Percentiles rank a stretch among this genome's conserved stretches.
phyloP scores from a whole-genome alignment of 768 basidiomycete species.

The Mycena metata region DNA sequence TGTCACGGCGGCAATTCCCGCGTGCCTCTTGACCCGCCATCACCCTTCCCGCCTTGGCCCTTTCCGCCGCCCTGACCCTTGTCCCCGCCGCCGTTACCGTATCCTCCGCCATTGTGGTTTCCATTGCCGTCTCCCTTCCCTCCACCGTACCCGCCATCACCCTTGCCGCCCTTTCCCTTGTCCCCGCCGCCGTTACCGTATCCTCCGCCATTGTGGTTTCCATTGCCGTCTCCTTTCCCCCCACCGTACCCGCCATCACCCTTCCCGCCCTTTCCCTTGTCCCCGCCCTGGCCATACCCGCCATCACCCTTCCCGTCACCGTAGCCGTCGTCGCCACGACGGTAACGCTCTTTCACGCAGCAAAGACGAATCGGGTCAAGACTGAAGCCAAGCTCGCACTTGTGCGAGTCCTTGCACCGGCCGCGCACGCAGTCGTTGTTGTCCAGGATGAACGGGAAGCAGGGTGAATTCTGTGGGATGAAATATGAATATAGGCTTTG shows the following conservation, averaged over 20 bases:
- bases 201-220: background rate
- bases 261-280: too few species aligned
- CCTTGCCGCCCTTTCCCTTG: too few species aligned
- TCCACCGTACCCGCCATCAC: background rate
- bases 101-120: background rate
- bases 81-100: background rate
- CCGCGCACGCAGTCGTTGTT: constrained; percentile 4
- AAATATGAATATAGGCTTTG: background rate
- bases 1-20: too few species aligned
- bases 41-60: too few species aligned
- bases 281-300: too few species aligned
- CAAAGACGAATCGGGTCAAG: constrained; percentile 7
- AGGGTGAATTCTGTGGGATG: constrained; percentile 1
- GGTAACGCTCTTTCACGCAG: background rate
- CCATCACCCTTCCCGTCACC: too few species aligned
- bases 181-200: background rate
- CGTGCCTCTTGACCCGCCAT: too few species aligned
- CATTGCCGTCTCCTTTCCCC: too few species aligned
- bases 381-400: constrained; percentile 26
- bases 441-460: constrained; percentile 8
- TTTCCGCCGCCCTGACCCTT: background rate
- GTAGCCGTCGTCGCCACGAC: background rate
- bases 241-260: too few species aligned
- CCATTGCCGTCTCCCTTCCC: background rate
- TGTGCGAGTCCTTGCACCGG: constrained; percentile 7